Evolutionary conservation across 1,284 basidiomycete genomes (phyloP).

Genomic region (Trichosporon sp.): DNA sequence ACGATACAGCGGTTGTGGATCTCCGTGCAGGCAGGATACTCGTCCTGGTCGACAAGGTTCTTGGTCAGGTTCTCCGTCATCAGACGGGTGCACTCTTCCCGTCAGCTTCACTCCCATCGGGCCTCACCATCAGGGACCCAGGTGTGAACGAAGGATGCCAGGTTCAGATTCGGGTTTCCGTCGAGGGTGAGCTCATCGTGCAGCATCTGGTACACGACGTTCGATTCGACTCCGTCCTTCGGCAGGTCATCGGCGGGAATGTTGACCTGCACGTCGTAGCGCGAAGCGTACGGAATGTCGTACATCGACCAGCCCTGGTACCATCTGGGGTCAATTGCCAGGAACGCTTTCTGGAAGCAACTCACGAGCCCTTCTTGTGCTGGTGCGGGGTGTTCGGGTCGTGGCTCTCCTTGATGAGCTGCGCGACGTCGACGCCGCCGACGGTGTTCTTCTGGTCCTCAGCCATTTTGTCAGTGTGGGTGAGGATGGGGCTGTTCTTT

Average conservation of each 20-base stretch:
- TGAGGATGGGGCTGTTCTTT: background rate
- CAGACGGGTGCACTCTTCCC: constrained; percentile 59
- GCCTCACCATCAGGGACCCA: constrained; percentile 57
- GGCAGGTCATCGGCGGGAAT: constrained; percentile 51
- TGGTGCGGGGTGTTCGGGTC: background rate
- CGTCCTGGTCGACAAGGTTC: constrained; percentile 85
- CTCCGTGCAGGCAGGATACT: constrained; percentile 73
- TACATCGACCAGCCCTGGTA: constrained; percentile 28
- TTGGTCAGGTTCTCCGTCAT: constrained; percentile 81
- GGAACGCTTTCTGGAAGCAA: background rate
- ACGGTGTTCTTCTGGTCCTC: constrained; percentile 23
- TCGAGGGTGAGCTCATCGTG: constrained; percentile 79
- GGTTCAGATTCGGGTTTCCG: constrained; percentile 70
- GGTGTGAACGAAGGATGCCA: constrained; percentile 69
- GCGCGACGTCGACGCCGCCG: constrained; percentile 43
- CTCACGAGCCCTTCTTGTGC: constrained; percentile 3
- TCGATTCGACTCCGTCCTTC: constrained; percentile 43
- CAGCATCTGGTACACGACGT: constrained; percentile 68
- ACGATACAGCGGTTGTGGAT: constrained; percentile 69
- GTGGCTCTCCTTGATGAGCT: constrained; percentile 33
- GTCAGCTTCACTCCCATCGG: background rate
- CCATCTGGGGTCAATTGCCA: background rate
- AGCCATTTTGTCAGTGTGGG: background rate
- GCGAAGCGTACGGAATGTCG: constrained; percentile 40
- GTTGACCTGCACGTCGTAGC: constrained; percentile 41